Evolutionary conservation across 23 red algal species (phyloP), one percentile per base, ranked within the genome.

Genomic region (Gracilariopsis chorda): DNA sequence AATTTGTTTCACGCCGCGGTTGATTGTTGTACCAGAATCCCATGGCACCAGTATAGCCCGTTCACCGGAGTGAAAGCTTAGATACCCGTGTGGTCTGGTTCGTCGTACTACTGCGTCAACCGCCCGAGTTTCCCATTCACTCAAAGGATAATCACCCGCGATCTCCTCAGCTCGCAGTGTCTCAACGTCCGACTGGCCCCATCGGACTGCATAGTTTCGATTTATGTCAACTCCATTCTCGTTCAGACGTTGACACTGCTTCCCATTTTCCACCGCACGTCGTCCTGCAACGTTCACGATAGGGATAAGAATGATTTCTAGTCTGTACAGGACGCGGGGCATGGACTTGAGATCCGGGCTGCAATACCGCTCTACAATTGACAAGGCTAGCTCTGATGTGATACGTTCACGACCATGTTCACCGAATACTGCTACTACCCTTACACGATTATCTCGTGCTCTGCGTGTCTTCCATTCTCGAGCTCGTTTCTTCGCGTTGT

Each of bases 371-470:
- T 56, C 45, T 20, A 80, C 62, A 43, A 95, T 77, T 11, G 53
- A 63, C 51, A 95, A 48, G 20, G 76, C 93, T 13, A 91, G 77
- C 63, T 95, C 84, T 2, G 86, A 83, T n/a, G 93, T 83, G 30
- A 95, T 90, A 20, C 79, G 77, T 86, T 95, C 93, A 10, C 93
- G 87, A 12, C 93, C 93, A 83, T 95, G 93, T 49, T 90, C 86
- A 20, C 93, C 93, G 36, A 95, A 95, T 11, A 81, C 84, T 4
- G 70, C 69, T 27, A 95, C 3, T 43, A 89, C 23, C 42, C 61
- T n/a, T 30, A 69, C 47, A 20, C 69, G 65, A 29, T 62, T 37
- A 37, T 36, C 34, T 1, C 20, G 12, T 30, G 24, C 19, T 32
- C 28, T 25, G 29, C 19, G 30, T n/a, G 68, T 12, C n/a, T 25